Evolutionary conservation across 805 yeast genomes (phyloP).

Genomic region (Saccharomycopsis malanga): DNA sequence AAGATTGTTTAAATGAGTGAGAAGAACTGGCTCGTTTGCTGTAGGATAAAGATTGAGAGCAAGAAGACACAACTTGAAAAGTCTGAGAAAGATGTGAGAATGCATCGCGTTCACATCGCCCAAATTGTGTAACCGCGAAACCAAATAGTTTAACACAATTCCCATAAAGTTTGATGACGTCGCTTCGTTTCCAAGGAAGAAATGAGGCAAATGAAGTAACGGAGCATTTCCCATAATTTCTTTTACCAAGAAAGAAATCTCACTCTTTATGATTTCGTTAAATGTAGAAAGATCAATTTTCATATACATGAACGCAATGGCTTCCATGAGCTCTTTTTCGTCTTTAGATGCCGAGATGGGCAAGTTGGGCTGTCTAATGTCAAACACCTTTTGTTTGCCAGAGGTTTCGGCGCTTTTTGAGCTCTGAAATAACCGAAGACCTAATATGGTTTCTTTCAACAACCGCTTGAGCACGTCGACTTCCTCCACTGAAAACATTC

Average conservation of each 20-base stretch:
- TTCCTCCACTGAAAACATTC: slow-evolving; percentile 79
- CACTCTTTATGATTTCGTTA: slow-evolving; percentile 81
- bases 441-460: slow-evolving; percentile 78
- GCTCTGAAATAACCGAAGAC: slow-evolving; percentile 66
- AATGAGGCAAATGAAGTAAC: slow-evolving; percentile 83
- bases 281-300: slow-evolving; percentile 94
- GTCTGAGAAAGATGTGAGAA: slow-evolving; percentile 72
- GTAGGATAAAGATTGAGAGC: slow-evolving; percentile 65
- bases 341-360: slow-evolving; percentile 88
- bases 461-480: slow-evolving; percentile 66
- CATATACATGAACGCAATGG: slow-evolving; percentile 86
- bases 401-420: slow-evolving; percentile 28
- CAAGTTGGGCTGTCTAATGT: slow-evolving; percentile 70
- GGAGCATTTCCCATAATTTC: slow-evolving; percentile 80
- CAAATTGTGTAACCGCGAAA: slow-evolving; percentile 61
- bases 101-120: slow-evolving; percentile 78
- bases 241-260: slow-evolving; percentile 69
- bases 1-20: slow-evolving; percentile 80
- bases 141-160: slow-evolving; percentile 66
- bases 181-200: slow-evolving; percentile 85
- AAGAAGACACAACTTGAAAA: slow-evolving; percentile 89
- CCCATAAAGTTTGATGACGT: slow-evolving; percentile 91
- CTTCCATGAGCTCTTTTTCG: slow-evolving; percentile 93
- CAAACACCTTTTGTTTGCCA: slow-evolving; percentile 35
- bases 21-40: slow-evolving; percentile 74